These are phyloP conservation scores for Elongisporangium undulatum DNA, from an alignment of 352 stramenopile species.

Conservation along the genomic window DNA sequence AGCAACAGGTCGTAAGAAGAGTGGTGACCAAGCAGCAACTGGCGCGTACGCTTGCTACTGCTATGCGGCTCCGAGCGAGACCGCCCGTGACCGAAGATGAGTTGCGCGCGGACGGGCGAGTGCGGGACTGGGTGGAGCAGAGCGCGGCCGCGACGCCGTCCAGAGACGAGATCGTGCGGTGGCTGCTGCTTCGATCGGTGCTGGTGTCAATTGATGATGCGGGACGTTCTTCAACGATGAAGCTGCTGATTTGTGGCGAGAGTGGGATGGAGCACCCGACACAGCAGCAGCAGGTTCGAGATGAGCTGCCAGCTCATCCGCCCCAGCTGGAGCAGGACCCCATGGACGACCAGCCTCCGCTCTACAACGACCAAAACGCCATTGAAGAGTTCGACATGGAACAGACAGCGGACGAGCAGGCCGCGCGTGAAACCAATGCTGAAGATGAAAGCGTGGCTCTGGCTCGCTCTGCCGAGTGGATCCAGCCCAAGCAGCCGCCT, in stretches of 20 bases:
- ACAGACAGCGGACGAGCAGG: constrained; percentile 3
- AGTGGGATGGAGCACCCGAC: constrained; percentile 1
- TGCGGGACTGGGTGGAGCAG: constrained; percentile 29
- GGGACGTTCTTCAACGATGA: background rate
- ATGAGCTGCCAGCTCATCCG: background rate
- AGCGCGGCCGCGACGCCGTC: constrained; percentile 19
- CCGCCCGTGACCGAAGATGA: constrained; percentile 5
- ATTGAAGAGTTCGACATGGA: constrained; percentile 6
- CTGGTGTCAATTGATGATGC: constrained; percentile 7
- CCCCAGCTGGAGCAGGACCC: background rate
- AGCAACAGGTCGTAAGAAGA: background rate
- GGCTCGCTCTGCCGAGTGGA: background rate
- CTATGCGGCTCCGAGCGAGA: constrained; percentile 6
- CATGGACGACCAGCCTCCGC: background rate
- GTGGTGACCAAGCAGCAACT: constrained; percentile 52
- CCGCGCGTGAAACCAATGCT: background rate
- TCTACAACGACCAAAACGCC: background rate
- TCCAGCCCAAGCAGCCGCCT: background rate
- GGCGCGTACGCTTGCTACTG: constrained; percentile 29
- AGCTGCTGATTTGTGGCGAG: constrained; percentile 13
- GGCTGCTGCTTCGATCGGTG: constrained; percentile 55
- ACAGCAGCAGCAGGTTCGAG: constrained; percentile 1
- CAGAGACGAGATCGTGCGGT: constrained; percentile 43
- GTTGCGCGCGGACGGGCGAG: background rate
- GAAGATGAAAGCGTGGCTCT: background rate